Evolutionary conservation across 352 stramenopile genomes (phyloP), one percentile per base, ranked within the genome.

Genomic region (Phytophthora sojae): DNA sequence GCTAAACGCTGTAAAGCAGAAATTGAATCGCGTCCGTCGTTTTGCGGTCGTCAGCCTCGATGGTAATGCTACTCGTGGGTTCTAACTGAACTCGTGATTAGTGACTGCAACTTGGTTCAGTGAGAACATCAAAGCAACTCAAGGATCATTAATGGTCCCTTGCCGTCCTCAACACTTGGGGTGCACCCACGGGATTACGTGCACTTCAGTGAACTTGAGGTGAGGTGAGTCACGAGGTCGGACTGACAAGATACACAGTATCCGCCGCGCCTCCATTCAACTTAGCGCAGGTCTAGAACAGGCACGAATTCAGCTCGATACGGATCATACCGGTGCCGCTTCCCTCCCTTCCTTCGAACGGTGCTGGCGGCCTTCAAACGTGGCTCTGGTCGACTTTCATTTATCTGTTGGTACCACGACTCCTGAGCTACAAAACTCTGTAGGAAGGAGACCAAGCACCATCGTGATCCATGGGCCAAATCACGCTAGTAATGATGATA

Each of bases 11-110:
- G 58, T 37, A 26, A 44, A 32, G 32, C 59, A 52, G 29, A n/a
- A 61, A 32, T 61, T 42, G 35, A 42, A 42, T 42, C 35, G 14
- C 35, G 6, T 42, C 35, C 35, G 35, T 42, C 35, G 35, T 42
- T 42, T 49, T 49, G 49, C 23, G 47, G 23, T 61, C 51, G 26
- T 61, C 35, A 67, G 7, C 7, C 14, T 45, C 12, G n/a, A 17
- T 30, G 19, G 44, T 71, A 61, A 71, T 52, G 64, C 64, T 71
- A 67, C 64, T 71, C n/a, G 57, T 51, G 57, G 64, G 56, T 71
- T 50, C 37, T 32, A 21, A 37, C 64, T 71, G 57, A 65, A 61
- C 57, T 32, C 11, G 49, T 42, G 47, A 32, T 32, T 6, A 32
- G 29, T 32, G 29, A 32, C 29, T 32, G 6, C 14, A 47, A 21